Evolutionary conservation across 306 rosid species (phyloP).

Genomic region (Vicia villosa): DNA sequence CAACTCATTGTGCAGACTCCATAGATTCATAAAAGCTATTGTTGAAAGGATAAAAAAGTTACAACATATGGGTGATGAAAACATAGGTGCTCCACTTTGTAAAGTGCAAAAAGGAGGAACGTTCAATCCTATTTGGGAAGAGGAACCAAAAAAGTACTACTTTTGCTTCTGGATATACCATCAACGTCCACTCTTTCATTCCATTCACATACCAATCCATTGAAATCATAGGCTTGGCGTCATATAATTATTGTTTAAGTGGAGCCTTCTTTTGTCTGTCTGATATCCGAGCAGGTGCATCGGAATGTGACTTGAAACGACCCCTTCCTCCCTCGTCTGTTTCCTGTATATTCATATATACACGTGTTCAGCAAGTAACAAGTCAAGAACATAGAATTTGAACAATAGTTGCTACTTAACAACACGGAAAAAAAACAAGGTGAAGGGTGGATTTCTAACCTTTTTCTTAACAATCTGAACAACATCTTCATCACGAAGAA

Average conservation of each 20-base stretch:
- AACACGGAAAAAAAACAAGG: constrained; percentile 2
- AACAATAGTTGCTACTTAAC: not conserved
- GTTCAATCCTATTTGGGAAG: constrained; percentile 28
- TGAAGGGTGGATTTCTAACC: constrained; percentile 47
- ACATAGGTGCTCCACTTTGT: constrained; percentile 21
- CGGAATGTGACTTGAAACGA: constrained; percentile 93
- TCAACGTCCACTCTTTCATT: constrained; percentile 22
- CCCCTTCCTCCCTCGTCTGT: constrained; percentile 94
- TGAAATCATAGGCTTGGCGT: constrained; percentile 14
- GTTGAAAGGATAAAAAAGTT: not conserved
- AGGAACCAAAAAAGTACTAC: constrained; percentile 10
- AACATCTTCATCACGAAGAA: constrained; percentile 86
- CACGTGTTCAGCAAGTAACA: constrained; percentile 8
- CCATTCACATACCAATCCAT: constrained; percentile 35
- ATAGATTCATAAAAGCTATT: not conserved
- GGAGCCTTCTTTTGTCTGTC: constrained; percentile 99
- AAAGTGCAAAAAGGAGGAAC: constrained; percentile 31
- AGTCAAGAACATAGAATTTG: constrained; percentile 8
- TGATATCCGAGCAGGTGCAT: constrained; percentile 85
- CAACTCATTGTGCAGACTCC: constrained; percentile 33
- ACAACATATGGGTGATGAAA: constrained; percentile 44
- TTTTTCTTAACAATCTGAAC: constrained; percentile 99
- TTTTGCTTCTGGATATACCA: constrained; percentile 31
- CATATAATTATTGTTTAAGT: constrained; percentile 55
- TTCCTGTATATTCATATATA: constrained; percentile 55